Evolutionary conservation across 805 yeast species (phyloP), one percentile per base, ranked within the genome.

Genomic region (Metschnikowia lachancei): DNA sequence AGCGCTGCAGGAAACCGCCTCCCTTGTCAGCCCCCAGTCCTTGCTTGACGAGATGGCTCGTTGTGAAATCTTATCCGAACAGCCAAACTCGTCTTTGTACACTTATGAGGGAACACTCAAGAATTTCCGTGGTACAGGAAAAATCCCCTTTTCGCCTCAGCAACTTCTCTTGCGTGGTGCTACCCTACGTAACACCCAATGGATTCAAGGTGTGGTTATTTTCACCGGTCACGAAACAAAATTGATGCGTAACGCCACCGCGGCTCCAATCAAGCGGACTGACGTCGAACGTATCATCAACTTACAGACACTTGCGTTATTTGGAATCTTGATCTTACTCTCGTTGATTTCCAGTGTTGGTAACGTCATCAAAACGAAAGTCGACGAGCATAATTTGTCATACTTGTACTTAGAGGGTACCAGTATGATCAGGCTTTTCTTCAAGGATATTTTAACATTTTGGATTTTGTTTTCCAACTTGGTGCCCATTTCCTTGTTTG

Each of bases 141-240:
- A 66, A 41, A 74, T 88, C 38, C 84, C 99, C 1, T 69, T 94
- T 44, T 72, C 85, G 7, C 98, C 99, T 0, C 97, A 92, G 37
- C 99, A 92, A 63, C 68, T 95, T 71, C 72, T 95, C 34, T 74
- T 94, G 47, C 80, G 99, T 69, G 99, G 99, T 51, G 99, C 99
- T 4, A 89, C 94, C 3, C 73, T 94, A 52, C 78, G 97, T 66
- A 94, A 94, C 61, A 95, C 99, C 0, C 87, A 83, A 36, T 94
- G 97, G 97, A 81, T 94, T 36, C 87, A 87, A 57, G 99, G 99
- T 18, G 75, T 89, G 42, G 97, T 88, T 1, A 81, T 94, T 1
- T 94, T 92, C 64, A 94, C 99, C 0, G 99, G 99, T 17, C 99
- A 95, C 64, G 99, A 94, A 68, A 94, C 99, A 0, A 94, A 94